Base-by-base conservation (phyloP, 2,329 filamentous ascomycete species). In the Pseudopyricularia javanii region DNA sequence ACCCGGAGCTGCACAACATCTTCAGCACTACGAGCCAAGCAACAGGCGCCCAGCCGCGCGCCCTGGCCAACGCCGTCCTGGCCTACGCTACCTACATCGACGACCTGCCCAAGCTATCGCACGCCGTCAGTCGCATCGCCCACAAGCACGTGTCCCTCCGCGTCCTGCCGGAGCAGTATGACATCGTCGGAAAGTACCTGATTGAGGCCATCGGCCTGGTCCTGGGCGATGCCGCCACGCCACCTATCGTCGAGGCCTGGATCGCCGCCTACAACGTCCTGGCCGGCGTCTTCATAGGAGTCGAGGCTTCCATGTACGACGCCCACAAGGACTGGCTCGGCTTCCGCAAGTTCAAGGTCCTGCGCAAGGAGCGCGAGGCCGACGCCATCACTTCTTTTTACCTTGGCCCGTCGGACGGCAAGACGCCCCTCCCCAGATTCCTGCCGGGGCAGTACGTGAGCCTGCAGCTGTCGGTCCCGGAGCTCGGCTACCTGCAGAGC, bases 81-180 rank as follows among this genome's bases (percentile, higher is more conserved):
- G 83, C 84, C 52, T 91, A 90, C 61, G 86, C 87, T 49, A 70
- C 74, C 33, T 75, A 88, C 66, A 85, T 91, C 61, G 84, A 88
- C 65, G 75, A 88, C 62, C 74, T 88, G 0, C 76, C 74, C 48
- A 76, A 71, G 20, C 72, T 90, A 4, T 64, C 64, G 12, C 72
- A 76, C 32, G 70, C 69, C 33, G 71, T 80, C 14, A 82, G 88
- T 65, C 78, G 83, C 60, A 89, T 91, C 58, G 83, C 82, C 54
- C 80, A 89, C 61, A 90, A 89, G 69, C 86, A 91, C 62, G 84
- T 76, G 24, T 85, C 80, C 1, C 74, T 91, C n/a, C 80, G 79
- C 62, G 78, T 91, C 61, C 69, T 73, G 57, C 74, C 86, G 0
- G 83, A 82, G 22, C 82, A 89, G 52, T 91, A 91, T 63, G 68